Evolutionary conservation across 345 rosid species (phyloP), one percentile per base, ranked within the genome.

Genomic region (Syzygium aqueum): DNA sequence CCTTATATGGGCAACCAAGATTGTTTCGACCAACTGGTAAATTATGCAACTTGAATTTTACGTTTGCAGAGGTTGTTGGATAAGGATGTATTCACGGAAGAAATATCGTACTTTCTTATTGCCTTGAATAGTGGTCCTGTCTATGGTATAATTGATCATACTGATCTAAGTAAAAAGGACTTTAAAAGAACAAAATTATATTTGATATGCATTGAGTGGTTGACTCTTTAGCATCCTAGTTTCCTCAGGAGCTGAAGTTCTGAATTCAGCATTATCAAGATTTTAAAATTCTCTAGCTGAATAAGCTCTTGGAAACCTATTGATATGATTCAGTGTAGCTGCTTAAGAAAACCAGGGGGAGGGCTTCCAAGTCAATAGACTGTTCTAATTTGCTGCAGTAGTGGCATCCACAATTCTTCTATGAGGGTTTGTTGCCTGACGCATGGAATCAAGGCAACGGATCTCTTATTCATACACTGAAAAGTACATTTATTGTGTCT

Each of bases 11-110:
- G 85, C 93, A 92, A 88, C 99, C 99, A 85, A 95, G 98, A 93
- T 88, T 96, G 28, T 97, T 97, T 93, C 94, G 98, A 88, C 94
- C 99, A 65, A 97, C 99, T 4, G 99, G 99, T 97, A 88, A 88
- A 90, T 22, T 87, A 84, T 73, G 43, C 50, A 77, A 15, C 23
- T 67, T 17, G 46, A 14, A 37, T 6, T 86, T 53, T 27, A 61
- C 37, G 25, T 87, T 82, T 65, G 56, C 30, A 7, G 50, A 17
- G 85, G 54, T 84, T 33, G 25, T 67, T 30, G 78, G 40, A 67
- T 30, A 67, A 67, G 78, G 78, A 67, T 19, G 22, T 8, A 3
- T 10, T 73, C 80, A 73, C 3, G 2, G 40, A 73, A 19, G 40
- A 11, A 33, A 67, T 67, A 17, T 73, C 80, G 9, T 33, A 17